Base-by-base conservation (phyloP, 352 stramenopile species). In the Phytopythium mirpurense region DNA sequence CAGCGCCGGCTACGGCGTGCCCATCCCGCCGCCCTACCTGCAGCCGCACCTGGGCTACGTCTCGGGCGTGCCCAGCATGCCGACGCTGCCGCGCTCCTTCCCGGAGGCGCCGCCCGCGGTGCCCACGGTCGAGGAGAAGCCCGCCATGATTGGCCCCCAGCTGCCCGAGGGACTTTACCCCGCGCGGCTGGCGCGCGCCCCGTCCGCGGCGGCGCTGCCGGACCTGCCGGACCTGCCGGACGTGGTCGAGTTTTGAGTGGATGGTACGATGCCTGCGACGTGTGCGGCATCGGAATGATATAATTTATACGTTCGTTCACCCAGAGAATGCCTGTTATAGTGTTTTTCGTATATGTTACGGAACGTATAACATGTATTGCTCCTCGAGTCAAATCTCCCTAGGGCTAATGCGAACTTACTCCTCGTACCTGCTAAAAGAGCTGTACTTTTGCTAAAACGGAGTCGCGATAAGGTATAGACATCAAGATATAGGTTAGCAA, bases 211-310 rank as follows among this genome's bases (percentile, higher is more conserved):
- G 18, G 66, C 66, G 46, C 49, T 74, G 43, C 60, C 29, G 19
- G 71, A 73, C 40, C 44, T 83, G 32, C 70, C 73, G 18, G 73
- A 83, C 21, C 55, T 83, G 15, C 73, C 73, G n/a, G 73, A 83
- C 38, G 70, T 83, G 55, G 45, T 74, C 21, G 68, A 71, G 62
- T 77, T 77, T 63, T 77, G 49, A 55, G 36, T 5, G n/a, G n/a
- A n/a, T n/a, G n/a, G n/a, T n/a, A n/a, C n/a, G n/a, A n/a, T n/a
- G n/a, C n/a, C n/a, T n/a, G n/a, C n/a, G n/a, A n/a, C n/a, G n/a
- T n/a, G n/a, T n/a, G n/a, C 29, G 29, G 29, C 29, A 10, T 32
- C 29, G 44, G 7, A n/a, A 49, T n/a, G n/a, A n/a, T n/a, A n/a
- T 72, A 72, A 72, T 43, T 72, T 72, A 69, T 51, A 19, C 12